Percentiles rank a stretch among this genome's conserved stretches.
phyloP scores from a whole-genome alignment of 2,329 filamentous ascomycete species.

The Colletotrichum sp. region DNA sequence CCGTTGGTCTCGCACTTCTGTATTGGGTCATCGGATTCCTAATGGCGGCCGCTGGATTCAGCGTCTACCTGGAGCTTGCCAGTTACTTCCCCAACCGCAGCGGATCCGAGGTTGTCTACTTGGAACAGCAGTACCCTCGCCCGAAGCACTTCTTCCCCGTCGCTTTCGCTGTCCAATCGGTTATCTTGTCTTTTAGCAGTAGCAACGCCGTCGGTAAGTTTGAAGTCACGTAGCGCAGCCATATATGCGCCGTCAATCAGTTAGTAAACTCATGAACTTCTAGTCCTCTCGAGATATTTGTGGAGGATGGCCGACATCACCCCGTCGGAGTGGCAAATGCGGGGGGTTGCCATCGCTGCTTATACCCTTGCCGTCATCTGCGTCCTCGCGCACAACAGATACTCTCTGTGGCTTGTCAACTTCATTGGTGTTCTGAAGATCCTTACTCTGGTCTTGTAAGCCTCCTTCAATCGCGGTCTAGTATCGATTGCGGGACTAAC shows the following conservation, averaged over 20 bases:
- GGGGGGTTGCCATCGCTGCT: slow-evolving; percentile 68
- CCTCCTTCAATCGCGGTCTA: background rate
- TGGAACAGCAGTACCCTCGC: slow-evolving; percentile 71
- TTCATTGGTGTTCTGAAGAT: slow-evolving; percentile 64
- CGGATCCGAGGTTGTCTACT: slow-evolving; percentile 70
- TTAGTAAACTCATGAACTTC: background rate
- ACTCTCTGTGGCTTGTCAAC: slow-evolving; percentile 61
- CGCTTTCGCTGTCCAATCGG: slow-evolving; percentile 67
- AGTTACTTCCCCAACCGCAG: slow-evolving; percentile 71
- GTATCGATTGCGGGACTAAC: background rate
- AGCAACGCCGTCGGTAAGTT: slow-evolving; percentile 62
- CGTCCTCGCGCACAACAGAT: slow-evolving; percentile 59
- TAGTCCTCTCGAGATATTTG: slow-evolving; percentile 67
- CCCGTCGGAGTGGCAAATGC: slow-evolving; percentile 66
- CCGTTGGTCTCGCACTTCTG: slow-evolving; percentile 65
- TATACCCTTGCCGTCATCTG: slow-evolving; percentile 65
- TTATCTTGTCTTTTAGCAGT: slow-evolving; percentile 69
- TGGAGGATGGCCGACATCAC: slow-evolving; percentile 58
- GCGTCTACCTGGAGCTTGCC: slow-evolving; percentile 67
- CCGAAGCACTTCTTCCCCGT: slow-evolving; percentile 69
- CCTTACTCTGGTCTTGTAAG: slow-evolving; percentile 61
- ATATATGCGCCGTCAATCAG: background rate
- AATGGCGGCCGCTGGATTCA: slow-evolving; percentile 59
- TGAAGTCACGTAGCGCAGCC: background rate
- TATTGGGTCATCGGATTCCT: slow-evolving; percentile 70